Conservation (phyloP, 2,329 filamentous ascomycete species). For the Trichophyton equinum region DNA sequence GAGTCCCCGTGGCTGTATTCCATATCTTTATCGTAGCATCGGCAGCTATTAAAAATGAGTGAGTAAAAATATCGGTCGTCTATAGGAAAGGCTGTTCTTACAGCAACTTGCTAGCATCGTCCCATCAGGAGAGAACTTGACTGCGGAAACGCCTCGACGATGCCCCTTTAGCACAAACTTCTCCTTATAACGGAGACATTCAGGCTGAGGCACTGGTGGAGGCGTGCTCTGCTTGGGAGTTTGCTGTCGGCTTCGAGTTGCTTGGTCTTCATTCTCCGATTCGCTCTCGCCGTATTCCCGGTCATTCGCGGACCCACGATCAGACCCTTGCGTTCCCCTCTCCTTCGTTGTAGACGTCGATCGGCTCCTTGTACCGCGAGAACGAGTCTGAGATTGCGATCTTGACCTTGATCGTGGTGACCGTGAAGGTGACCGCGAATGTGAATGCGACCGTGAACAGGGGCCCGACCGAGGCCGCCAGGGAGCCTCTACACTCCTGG, state of each 20-base stretch:
- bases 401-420: conserved; percentile 3
- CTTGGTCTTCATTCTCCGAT: conserved; percentile 14
- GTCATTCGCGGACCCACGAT: conserved; percentile 1
- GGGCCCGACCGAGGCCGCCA: conserved; percentile 17
- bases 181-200: conserved; percentile 53
- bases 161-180: conserved; percentile 66
- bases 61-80: conserved; percentile 10
- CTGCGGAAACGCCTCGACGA: conserved; percentile 63
- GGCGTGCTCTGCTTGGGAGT: conserved; percentile 21
- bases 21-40: conserved; percentile 88
- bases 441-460: conserved; percentile 18
- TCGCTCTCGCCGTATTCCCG: conserved; percentile 12
- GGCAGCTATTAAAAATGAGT: conserved; percentile 41
- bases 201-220: conserved; percentile 37
- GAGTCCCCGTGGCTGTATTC: conserved; percentile 63
- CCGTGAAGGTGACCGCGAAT: conserved; percentile 15
- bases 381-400: neutral
- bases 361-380: neutral
- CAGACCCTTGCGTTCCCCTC: conserved; percentile 4
- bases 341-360: neutral
- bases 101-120: conserved; percentile 78
- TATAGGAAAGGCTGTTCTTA: conserved; percentile 23
- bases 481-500: conserved; percentile 26
- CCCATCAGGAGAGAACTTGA: conserved; percentile 84
- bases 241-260: neutral